Evolutionary conservation across 225 moss, liverwort and hornwort species (phyloP), one percentile per base, ranked within the genome.

Genomic region (Lunularia cruciata): DNA sequence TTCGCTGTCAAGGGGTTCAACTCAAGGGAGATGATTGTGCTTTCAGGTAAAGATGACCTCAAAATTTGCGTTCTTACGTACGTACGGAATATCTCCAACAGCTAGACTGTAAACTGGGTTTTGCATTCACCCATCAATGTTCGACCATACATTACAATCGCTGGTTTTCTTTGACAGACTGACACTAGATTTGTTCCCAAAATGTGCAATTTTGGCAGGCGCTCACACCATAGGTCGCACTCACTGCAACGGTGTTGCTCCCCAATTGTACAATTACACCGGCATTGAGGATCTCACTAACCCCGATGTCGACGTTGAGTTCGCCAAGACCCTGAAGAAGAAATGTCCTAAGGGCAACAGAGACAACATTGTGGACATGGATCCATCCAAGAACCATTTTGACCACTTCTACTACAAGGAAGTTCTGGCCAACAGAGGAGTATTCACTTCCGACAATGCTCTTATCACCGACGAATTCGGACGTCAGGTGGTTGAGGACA

Each of bases 171-270:
- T n/a, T n/a, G n/a, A n/a, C n/a, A n/a, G n/a, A n/a, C n/a, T n/a
- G n/a, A n/a, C n/a, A n/a, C n/a, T n/a, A n/a, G n/a, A n/a, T n/a
- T n/a, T n/a, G n/a, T n/a, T n/a, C n/a, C n/a, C n/a, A n/a, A n/a
- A n/a, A n/a, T n/a, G n/a, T n/a, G n/a, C n/a, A n/a, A n/a, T n/a
- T n/a, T n/a, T n/a, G n/a, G n/a, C 18, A 86, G 86, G 71, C 23
- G 82, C 84, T 5, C 89, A 92, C 72, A 87, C 87, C 0, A 83
- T 89, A 3, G 89, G 92, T 0, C 69, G 71, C 26, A 48, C 81
- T 28, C 85, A 80, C 45, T 89, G 89, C 52, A 54, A 69, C 12
- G 51, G 57, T 3, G 77, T 89, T 25, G 60, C 61, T 3, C 34
- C 78, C 19, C 85, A 87, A 20, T 45, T 89, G 8, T 83, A 87